Evolutionary conservation across 208 protist genomes (phyloP), one percentile per base, ranked within the genome.

Genomic region (Leishmania tropica): DNA sequence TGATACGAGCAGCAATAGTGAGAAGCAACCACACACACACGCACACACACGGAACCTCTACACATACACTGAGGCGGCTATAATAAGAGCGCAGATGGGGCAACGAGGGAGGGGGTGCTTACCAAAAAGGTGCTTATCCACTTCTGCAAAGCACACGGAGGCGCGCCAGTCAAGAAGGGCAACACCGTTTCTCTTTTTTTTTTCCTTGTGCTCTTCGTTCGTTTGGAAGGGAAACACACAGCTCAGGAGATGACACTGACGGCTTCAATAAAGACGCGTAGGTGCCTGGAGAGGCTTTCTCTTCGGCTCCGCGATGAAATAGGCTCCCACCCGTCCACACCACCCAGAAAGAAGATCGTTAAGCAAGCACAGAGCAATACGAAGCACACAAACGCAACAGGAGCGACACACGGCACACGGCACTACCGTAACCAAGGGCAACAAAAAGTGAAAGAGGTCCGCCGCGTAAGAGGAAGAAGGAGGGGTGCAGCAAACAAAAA

Each of bases 1-100:
- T 67, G 72, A 56, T 28, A 67, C 1, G 70, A 53, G 70, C 24
- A 35, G 15, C 76, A 2, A 11, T 53, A 28, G 13, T 13, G 17
- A 80, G 35, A 70, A 42, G 13, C 15, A 72, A 47, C 3, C 67
- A 72, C 67, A 72, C 67, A 72, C 67, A 13, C 35, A 68, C 62
- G 40, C 64, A 42, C 35, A 72, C 37, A n/a, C 31, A 72, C 10
- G 28, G 64, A 37, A 35, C 31, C 13, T 70, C 24, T 45, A 70
- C 67, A 48, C 40, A 47, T 31, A 72, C 40, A 47, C 40, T n/a
- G 37, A 48, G 67, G 42, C n/a, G 60, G 24, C 1, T 28, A 28
- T 5, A 65, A 62, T 3, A n/a, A 37, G 28, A 65, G 6, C 60
- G 60, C 60, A 13, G 24, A 21, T 65, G n/a, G n/a, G 60, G 60